A percentile compares a stretch with the other conserved stretches of the same genome.
Conservation (phyloP, 306 rosid species). For the Trifolium subterraneum region DNA sequence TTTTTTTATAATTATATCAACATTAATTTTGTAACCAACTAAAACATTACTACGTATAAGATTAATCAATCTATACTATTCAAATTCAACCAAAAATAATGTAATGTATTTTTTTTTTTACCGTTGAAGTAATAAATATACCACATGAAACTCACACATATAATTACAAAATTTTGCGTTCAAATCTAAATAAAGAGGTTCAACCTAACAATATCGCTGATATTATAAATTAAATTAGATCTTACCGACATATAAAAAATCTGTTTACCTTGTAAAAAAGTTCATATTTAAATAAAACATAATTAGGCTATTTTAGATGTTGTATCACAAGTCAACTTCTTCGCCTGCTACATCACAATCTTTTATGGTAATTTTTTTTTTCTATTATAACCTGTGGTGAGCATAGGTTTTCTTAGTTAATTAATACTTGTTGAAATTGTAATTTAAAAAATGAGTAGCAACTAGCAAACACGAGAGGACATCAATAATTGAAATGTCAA, state of each 20-base stretch:
- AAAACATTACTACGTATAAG: not conserved
- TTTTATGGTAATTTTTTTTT: not conserved
- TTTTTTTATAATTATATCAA: not conserved
- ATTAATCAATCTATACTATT: not conserved
- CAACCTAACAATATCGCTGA: too few relatives aligned
- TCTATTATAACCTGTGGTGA: not conserved
- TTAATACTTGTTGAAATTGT: not conserved
- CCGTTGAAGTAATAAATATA: too few relatives aligned
- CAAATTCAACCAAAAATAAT: not conserved
- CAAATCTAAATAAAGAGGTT: too few relatives aligned
- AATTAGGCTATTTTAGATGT: too few relatives aligned
- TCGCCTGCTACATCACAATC: not conserved
- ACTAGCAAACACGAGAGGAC: constrained; percentile 11
- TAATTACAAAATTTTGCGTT: too few relatives aligned
- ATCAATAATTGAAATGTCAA: constrained; percentile 5
- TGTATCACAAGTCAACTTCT: not conserved
- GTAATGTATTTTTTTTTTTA: too few relatives aligned
- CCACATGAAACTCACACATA: too few relatives aligned
- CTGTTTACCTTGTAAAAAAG: too few relatives aligned
- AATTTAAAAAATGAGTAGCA: not conserved
- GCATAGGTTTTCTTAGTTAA: not conserved
- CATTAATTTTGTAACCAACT: not conserved
- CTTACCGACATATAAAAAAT: too few relatives aligned
- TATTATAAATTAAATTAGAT: too few relatives aligned
- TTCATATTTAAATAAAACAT: too few relatives aligned